Evolutionary conservation across 768 basidiomycete genomes (phyloP).

Genomic region (Suillus placidus): DNA sequence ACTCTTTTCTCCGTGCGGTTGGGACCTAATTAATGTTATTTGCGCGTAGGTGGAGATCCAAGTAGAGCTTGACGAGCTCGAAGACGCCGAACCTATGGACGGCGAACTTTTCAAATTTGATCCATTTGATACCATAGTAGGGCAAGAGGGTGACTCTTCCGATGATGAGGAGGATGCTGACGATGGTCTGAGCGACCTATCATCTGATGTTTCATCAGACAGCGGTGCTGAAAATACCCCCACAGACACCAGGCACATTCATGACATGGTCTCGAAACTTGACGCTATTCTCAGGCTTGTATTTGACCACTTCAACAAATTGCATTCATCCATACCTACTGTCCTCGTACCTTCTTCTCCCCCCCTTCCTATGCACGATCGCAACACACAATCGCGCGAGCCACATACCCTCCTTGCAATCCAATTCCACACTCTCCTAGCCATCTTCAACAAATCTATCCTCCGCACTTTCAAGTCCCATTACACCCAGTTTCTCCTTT

Average conservation of each 20-base stretch:
- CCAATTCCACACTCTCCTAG: constrained; percentile 86
- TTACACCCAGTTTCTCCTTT: constrained; percentile 95
- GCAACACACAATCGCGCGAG: constrained; percentile 29
- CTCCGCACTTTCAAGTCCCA: constrained; percentile 96
- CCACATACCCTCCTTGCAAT: constrained; percentile 45
- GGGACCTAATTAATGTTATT: background rate
- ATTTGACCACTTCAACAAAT: constrained; percentile 79
- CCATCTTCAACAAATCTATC: constrained; percentile 92
- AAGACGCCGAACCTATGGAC: constrained; percentile 61
- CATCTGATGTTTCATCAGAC: constrained; percentile 66
- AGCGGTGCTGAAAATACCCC: constrained; percentile 41
- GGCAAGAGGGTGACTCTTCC: constrained; percentile 70
- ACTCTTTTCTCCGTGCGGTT: background rate
- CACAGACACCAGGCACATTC: constrained; percentile 65
- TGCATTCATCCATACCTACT: constrained; percentile 34
- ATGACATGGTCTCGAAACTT: constrained; percentile 89
- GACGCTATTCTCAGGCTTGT: constrained; percentile 85
- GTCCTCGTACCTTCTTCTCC: constrained; percentile 20
- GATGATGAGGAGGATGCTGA: constrained; percentile 54
- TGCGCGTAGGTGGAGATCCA: constrained; percentile 88
- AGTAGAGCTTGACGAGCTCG: constrained; percentile 90
- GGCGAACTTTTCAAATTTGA: constrained; percentile 73
- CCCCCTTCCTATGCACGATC: constrained; percentile 23
- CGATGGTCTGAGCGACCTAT: constrained; percentile 70
- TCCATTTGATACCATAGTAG: constrained; percentile 82